Percentiles rank a stretch among this genome's conserved stretches.
Evolutionary conservation across 176 grass and related monocot genomes (phyloP).

Genomic region (Ananas comosus): DNA sequence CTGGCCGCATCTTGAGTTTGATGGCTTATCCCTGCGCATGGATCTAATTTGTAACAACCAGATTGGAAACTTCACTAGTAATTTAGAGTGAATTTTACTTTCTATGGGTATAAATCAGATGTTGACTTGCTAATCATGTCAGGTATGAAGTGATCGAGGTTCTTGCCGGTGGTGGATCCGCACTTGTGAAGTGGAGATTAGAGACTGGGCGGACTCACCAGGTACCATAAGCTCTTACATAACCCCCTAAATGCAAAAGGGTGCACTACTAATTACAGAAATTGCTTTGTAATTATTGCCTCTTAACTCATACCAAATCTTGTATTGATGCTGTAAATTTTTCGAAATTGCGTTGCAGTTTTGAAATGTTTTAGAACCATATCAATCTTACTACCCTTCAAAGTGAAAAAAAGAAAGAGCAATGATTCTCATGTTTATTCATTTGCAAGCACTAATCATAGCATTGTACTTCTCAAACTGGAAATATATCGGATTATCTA

Average conservation of each 20-base stretch:
- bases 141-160: constrained; percentile 86
- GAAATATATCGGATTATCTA: too few species aligned
- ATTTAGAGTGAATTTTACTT: neutral
- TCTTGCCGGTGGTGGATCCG: constrained; percentile 52
- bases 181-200: constrained; percentile 84
- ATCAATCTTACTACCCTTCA: neutral
- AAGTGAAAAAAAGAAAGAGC: neutral
- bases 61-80: neutral
- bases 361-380: neutral
- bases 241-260: neutral
- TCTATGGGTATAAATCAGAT: neutral
- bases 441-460: constrained; percentile 6
- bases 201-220: constrained; percentile 92
- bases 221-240: constrained; percentile 21
- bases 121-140: neutral
- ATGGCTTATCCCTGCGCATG: neutral
- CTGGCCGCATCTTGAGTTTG: neutral
- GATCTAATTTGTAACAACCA: neutral
- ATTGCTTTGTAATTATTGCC: too few species aligned
- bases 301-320: neutral
- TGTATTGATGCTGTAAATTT: neutral
- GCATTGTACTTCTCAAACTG: neutral
- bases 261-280: too few species aligned
- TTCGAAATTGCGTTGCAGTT: neutral
- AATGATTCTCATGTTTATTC: neutral